Evolutionary conservation across 2,329 filamentous ascomycete species (phyloP), one percentile per base, ranked within the genome.

Genomic region (Fusarium pininemorale): DNA sequence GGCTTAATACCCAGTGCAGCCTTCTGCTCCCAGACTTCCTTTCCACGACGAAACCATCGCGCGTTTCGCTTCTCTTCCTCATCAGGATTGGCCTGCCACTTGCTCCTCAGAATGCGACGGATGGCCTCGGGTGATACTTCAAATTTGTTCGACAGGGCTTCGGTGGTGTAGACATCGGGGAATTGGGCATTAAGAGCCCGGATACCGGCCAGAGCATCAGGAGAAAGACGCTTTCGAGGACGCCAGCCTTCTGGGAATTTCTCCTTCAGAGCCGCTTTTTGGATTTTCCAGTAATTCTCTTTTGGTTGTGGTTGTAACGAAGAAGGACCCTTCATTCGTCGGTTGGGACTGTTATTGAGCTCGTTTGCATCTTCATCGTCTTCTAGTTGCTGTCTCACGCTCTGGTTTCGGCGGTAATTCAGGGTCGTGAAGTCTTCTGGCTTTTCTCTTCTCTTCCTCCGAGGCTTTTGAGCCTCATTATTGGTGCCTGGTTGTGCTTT

Each of bases 181-280:
- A 94, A 92, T 76, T 94, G 91, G 32, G 88, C 85, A 81, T 98
- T 90, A 39, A 99, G 86, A 26, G 93, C 92, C 47, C 95, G 91
- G 76, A 99, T 97, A 47, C 95, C 95, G n/a, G 93, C 92, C 38
- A 98, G 86, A 2, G 95, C 94, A 82, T 98, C 96, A 0, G 96
- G 96, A 1, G 96, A 98, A 15, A 99, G 88, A 66, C 92, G 92
- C 82, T 97, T 98, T 55, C 89, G 88, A 37, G 96, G 96, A 35
- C 88, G 87, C 95, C 96, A 99, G 15, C 92, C 90, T 13, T 92
- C 89, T 4, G 90, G 90, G 74, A 98, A 96, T 79, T 98, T 99
- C 69, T 89, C 83, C 77, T 91, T 89, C 41, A 97, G 83, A 0
- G 91, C 92, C 4, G 84, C 85, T 81, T 98, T 98, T 75, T 98